A percentile compares a stretch with the other conserved stretches of the same genome.
Evolutionary conservation across 495 filamentous ascomycete species (phyloP).

Genomic region (Daldinia loculata): DNA sequence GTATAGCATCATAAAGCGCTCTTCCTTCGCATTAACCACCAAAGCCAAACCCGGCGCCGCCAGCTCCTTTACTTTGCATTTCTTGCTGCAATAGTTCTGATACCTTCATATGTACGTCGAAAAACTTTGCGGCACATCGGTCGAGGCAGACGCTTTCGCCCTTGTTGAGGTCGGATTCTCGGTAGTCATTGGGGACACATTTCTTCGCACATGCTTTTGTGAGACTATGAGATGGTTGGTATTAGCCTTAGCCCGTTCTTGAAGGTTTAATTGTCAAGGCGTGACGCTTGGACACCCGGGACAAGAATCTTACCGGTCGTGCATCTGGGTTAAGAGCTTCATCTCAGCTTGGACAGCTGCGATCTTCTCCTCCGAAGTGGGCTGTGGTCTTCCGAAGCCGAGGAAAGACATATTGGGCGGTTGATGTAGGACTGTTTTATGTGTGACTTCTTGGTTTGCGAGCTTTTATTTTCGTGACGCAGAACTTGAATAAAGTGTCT

Average conservation of each 20-base stretch:
- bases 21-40: slow-evolving; percentile 38
- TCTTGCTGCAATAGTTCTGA: slow-evolving; percentile 64
- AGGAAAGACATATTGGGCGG: slow-evolving; percentile 86
- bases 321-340: slow-evolving; percentile 96
- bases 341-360: slow-evolving; percentile 91
- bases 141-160: slow-evolving; percentile 98
- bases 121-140: slow-evolving; percentile 96
- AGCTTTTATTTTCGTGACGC: slow-evolving; percentile 24
- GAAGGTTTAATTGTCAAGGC: neutral
- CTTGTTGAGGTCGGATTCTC: slow-evolving; percentile 95
- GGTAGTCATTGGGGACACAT: slow-evolving; percentile 89
- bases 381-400: slow-evolving; percentile 85
- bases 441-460: slow-evolving; percentile 13
- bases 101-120: slow-evolving; percentile 96
- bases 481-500: slow-evolving; percentile 14
- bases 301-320: slow-evolving; percentile 75
- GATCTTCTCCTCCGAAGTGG: slow-evolving; percentile 94
- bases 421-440: neutral
- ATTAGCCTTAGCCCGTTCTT: slow-evolving; percentile 6
- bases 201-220: slow-evolving; percentile 89
- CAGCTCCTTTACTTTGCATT: slow-evolving; percentile 52
- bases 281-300: neutral
- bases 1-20: neutral
- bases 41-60: slow-evolving; percentile 48
- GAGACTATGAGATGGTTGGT: slow-evolving; percentile 63